These are phyloP conservation scores for Cercophora samala DNA, from an alignment of 495 filamentous ascomycete genomes.

Conservation along the genomic window DNA sequence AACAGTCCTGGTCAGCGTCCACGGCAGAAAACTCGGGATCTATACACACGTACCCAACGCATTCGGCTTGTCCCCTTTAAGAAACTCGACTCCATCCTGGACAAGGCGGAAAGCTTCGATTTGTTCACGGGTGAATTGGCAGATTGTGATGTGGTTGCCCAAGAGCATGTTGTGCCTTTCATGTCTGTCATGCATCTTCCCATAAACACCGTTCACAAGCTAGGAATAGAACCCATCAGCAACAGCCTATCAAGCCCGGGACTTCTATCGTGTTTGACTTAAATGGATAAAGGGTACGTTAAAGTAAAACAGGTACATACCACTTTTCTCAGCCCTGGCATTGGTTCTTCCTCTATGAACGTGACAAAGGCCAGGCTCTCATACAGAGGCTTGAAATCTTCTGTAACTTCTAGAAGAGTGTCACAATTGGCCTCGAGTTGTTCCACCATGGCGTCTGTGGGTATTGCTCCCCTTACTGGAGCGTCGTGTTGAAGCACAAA, in stretches of 20 bases:
- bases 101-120: neutral
- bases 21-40: no score
- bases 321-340: slow-evolving; percentile 7
- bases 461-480: slow-evolving; percentile 1
- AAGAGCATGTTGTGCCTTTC: neutral
- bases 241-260: neutral
- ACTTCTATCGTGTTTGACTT: neutral
- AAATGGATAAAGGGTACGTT: no score
- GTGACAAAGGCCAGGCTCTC: slow-evolving; percentile 12
- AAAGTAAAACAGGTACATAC: neutral
- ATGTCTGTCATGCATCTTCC: slow-evolving; percentile 7
- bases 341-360: slow-evolving; percentile 9
- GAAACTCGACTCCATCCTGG: neutral
- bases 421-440: slow-evolving; percentile 7
- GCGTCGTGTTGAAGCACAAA: slow-evolving; percentile 6
- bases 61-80: neutral
- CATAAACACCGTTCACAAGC: slow-evolving; percentile 10
- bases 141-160: slow-evolving; percentile 19
- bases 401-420: slow-evolving; percentile 3
- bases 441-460: slow-evolving; percentile 12
- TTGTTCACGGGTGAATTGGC: slow-evolving; percentile 8
- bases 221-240: neutral
- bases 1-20: neutral
- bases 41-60: neutral
- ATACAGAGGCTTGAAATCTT: slow-evolving; percentile 18